Percentiles rank a stretch among this genome's conserved stretches.
phyloP scores from a whole-genome alignment of 805 yeast genomes.

The Saturnispora hagleri region DNA sequence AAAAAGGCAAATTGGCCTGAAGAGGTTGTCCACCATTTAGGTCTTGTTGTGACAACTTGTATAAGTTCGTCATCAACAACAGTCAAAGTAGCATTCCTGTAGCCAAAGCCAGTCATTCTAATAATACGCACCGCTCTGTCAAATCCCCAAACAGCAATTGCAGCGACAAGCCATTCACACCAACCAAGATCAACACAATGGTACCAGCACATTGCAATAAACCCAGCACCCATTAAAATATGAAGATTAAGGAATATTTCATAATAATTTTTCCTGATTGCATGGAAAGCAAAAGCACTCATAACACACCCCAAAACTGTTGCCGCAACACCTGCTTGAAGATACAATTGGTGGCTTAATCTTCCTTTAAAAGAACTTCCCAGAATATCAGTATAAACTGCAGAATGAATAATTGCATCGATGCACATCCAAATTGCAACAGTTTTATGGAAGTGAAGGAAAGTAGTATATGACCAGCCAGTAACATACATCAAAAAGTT shows the following conservation, averaged over 20 bases:
- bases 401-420: slow-evolving; percentile 33
- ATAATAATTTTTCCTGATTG: slow-evolving; percentile 46
- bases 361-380: no score
- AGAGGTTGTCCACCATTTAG: slow-evolving; percentile 37
- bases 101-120: slow-evolving; percentile 18
- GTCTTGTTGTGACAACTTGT: slow-evolving; percentile 39
- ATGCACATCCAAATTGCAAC: slow-evolving; percentile 41
- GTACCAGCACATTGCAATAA: slow-evolving; percentile 45
- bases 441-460: slow-evolving; percentile 57
- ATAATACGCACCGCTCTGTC: slow-evolving; percentile 41
- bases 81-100: slow-evolving; percentile 12
- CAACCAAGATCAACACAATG: slow-evolving; percentile 38
- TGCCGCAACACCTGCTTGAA: slow-evolving; percentile 26
- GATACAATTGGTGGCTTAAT: no score
- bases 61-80: slow-evolving; percentile 27
- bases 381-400: slow-evolving; percentile 21
- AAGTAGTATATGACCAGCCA: slow-evolving; percentile 34
- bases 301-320: no score
- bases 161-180: slow-evolving; percentile 28
- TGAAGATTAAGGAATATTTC: slow-evolving; percentile 40
- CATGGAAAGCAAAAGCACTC: slow-evolving; percentile 37
- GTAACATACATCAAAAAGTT: slow-evolving; percentile 33
- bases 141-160: slow-evolving; percentile 40
- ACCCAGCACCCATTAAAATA: slow-evolving; percentile 21
- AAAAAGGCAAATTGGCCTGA: slow-evolving; percentile 54